Evolutionary conservation across 2,329 filamentous ascomycete genomes (phyloP), one percentile per base, ranked within the genome.

Genomic region (Aspergillus jensenii): DNA sequence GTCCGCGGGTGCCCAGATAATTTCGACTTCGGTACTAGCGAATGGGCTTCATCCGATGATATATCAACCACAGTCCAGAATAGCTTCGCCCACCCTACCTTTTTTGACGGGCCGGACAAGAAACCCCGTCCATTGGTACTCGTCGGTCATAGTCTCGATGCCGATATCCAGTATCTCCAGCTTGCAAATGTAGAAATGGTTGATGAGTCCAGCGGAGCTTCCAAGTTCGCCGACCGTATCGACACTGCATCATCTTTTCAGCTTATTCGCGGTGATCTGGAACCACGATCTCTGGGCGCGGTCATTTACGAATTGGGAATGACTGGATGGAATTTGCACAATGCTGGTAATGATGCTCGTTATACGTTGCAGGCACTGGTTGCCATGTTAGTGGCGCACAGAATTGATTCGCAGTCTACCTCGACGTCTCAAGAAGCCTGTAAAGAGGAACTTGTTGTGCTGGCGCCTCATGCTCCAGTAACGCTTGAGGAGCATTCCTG

Each of bases 291-390:
- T 1, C 81, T 98, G 2, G 77, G 76, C 0, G 76, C 66, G 6
- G 80, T 96, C 14, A 82, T 96, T 23, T 67, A 74, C 6, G 81
- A 88, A 6, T 78, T 96, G 27, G 83, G 82, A 3, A 83, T 96
- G 8, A 66, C 76, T 0, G 84, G 80, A 43, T 84, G 79, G 73
- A 81, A 89, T 65, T 79, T 93, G n/a, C 92, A 96, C 74, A 96
- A 96, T 68, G 92, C 88, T 0, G 84, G 92, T 2, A 96, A 96
- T 63, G 92, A 96, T 70, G 91, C 92, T 0, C 83, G 87, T 1
- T 95, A 89, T 70, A 93, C 91, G 0, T 75, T 96, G 61, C 86
- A 88, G 60, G 88, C 86, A 7, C 84, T 95, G 80, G 72, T 96
- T 6, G 84, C 78, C 5, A 82, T 58, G 56, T 21, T 58, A 47